Evolutionary conservation across 108 stramenopile genomes (phyloP).

Genomic region (Nitzschia sp.): DNA sequence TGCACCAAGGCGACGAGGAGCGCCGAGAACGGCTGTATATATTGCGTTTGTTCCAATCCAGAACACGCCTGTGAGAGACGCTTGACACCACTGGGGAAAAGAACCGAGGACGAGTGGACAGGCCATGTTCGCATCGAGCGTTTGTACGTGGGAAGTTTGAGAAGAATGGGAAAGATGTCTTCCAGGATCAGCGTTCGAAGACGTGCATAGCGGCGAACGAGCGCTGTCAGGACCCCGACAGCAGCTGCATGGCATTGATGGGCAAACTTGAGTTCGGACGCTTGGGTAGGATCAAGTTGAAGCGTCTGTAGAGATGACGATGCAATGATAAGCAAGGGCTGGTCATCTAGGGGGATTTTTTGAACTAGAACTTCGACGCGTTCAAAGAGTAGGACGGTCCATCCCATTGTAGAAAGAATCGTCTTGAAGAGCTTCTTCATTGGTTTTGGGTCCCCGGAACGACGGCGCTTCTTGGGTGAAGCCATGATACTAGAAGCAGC

Average conservation of each 20-base stretch:
- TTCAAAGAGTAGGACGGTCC: constrained; percentile 62
- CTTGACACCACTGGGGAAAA: constrained; percentile 15
- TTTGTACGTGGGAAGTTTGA: constrained; percentile 83
- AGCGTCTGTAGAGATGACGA: constrained; percentile 58
- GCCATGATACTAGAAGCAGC: constrained; percentile 18
- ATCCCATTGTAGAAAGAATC: constrained; percentile 53
- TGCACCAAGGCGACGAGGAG: constrained; percentile 80
- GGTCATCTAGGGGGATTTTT: constrained; percentile 72
- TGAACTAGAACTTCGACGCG: constrained; percentile 59
- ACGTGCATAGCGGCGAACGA: constrained; percentile 69
- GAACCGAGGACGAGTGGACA: constrained; percentile 41
- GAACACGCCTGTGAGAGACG: constrained; percentile 16
- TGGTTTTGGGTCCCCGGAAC: constrained; percentile 33
- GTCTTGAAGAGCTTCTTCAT: constrained; percentile 69
- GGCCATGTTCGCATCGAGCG: constrained; percentile 72
- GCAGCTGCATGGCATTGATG: constrained; percentile 58
- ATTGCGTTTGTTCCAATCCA: not conserved
- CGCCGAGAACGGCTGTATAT: constrained; percentile 83
- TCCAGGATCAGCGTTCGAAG: constrained; percentile 86
- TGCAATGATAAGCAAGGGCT: constrained; percentile 66
- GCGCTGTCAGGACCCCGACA: constrained; percentile 61
- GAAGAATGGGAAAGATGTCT: constrained; percentile 87
- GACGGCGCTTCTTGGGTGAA: constrained; percentile 34
- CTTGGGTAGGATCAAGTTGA: constrained; percentile 53
- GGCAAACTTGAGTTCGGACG: constrained; percentile 31